These are phyloP conservation scores for Cenchrus americanus DNA, from an alignment of 176 grass and related monocot species.

Conservation along the genomic window DNA sequence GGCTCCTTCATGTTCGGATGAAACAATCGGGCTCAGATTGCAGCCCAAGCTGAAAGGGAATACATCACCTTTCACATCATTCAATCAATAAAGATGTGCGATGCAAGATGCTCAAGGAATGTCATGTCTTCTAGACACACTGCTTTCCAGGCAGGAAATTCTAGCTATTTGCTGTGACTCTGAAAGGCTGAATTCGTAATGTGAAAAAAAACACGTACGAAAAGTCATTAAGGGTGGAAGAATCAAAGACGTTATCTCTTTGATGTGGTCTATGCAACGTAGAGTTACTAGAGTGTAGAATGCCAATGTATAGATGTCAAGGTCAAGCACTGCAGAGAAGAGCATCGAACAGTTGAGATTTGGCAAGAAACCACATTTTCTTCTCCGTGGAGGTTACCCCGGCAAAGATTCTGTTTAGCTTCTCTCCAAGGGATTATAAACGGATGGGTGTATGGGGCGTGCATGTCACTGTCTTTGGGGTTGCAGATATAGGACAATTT, in stretches of 20 bases:
- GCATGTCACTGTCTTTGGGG: neutral
- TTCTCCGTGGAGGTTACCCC: neutral
- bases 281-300: slow-evolving; percentile 34
- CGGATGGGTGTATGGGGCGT: neutral
- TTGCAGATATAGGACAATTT: neutral
- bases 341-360: slow-evolving; percentile 6
- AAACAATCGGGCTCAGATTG: slow-evolving; percentile 7
- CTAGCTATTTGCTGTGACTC: slow-evolving; percentile 33
- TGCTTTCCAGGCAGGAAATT: slow-evolving; percentile 42
- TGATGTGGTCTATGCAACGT: slow-evolving; percentile 46
- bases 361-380: slow-evolving; percentile 4
- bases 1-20: slow-evolving; percentile 13
- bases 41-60: slow-evolving; percentile 19
- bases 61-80: slow-evolving; percentile 39
- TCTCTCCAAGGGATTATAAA: slow-evolving; percentile 9
- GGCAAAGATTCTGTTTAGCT: slow-evolving; percentile 13
- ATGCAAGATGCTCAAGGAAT: slow-evolving; percentile 46
- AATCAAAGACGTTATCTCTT: slow-evolving; percentile 35
- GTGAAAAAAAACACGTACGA: slow-evolving; percentile 17
- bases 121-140: slow-evolving; percentile 33
- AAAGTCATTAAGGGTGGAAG: slow-evolving; percentile 29
- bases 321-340: slow-evolving; percentile 7
- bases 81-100: slow-evolving; percentile 36
- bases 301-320: slow-evolving; percentile 40
- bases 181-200: slow-evolving; percentile 26